phyloP scores from a whole-genome alignment of 176 grass and related monocot genomes.

The Phragmites australis region DNA sequence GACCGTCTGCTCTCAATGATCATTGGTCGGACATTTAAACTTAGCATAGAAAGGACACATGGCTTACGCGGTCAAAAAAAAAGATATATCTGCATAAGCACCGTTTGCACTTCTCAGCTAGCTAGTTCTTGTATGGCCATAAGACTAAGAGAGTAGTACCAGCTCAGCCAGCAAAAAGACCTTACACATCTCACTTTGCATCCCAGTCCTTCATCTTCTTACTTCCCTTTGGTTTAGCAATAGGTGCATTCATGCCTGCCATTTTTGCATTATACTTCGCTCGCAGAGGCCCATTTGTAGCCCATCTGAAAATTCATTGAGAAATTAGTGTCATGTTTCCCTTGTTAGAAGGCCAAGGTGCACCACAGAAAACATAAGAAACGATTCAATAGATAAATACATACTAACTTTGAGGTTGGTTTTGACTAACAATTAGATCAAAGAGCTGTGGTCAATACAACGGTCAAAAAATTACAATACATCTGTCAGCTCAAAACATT shows the following conservation, averaged over 20 bases:
- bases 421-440: background rate
- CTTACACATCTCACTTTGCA: conserved; percentile 18
- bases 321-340: too few relatives aligned
- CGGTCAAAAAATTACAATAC: background rate
- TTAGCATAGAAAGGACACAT: background rate
- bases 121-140: background rate
- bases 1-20: background rate
- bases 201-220: conserved; percentile 83
- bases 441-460: background rate
- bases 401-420: background rate
- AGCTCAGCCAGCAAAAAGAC: background rate
- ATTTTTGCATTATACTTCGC: conserved; percentile 76
- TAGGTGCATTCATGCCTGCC: conserved; percentile 77
- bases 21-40: background rate
- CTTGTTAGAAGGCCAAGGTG: too few relatives aligned
- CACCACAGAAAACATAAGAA: too few relatives aligned
- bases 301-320: too few relatives aligned
- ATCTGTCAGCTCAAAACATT: background rate
- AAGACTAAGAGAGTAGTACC: too few relatives aligned
- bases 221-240: conserved; percentile 70
- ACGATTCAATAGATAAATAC: conserved; percentile 8
- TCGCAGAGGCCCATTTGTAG: too few relatives aligned
- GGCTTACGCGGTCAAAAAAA: too few relatives aligned
- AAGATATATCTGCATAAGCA: background rate
- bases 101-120: background rate